phyloP scores from a whole-genome alignment of 1,284 basidiomycete genomes.

The Testicularia cyperi region DNA sequence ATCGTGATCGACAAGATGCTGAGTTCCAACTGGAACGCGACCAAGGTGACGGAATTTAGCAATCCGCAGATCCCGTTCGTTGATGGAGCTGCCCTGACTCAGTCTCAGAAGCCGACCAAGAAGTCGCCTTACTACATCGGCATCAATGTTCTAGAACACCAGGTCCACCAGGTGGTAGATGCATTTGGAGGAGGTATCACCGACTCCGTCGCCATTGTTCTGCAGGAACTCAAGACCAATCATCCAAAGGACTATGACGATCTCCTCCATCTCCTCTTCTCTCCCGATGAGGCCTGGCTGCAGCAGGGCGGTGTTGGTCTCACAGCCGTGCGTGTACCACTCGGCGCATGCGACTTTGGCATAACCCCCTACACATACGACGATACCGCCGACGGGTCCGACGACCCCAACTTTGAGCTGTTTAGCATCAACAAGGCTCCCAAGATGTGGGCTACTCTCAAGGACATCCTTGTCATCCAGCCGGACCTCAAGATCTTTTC shows the following conservation, averaged over 20 bases:
- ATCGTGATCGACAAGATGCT: slow-evolving; percentile 33
- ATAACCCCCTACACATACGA: slow-evolving; percentile 37
- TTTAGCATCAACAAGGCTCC: slow-evolving; percentile 44
- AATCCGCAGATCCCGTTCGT: slow-evolving; percentile 28
- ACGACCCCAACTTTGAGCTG: slow-evolving; percentile 22
- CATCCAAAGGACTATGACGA: slow-evolving; percentile 38
- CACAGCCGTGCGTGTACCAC: slow-evolving; percentile 33
- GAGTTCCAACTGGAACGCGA: slow-evolving; percentile 27
- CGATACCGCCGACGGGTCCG: slow-evolving; percentile 38
- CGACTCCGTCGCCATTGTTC: slow-evolving; percentile 38
- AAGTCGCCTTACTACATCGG: slow-evolving; percentile 5
- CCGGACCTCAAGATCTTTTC: slow-evolving; percentile 25
- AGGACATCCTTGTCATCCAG: slow-evolving; percentile 28
- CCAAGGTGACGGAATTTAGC: slow-evolving; percentile 19
- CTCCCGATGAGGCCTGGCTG: slow-evolving; percentile 22
- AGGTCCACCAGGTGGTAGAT: slow-evolving; percentile 30
- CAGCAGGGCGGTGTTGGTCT: slow-evolving; percentile 29
- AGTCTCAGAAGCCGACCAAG: slow-evolving; percentile 15
- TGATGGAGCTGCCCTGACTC: slow-evolving; percentile 3
- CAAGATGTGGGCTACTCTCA: slow-evolving; percentile 37
- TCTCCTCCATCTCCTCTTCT: slow-evolving; percentile 38
- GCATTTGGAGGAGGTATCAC: slow-evolving; percentile 40
- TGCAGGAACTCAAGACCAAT: slow-evolving; percentile 37
- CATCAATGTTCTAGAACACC: slow-evolving; percentile 18
- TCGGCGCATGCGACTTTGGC: slow-evolving; percentile 46